These are phyloP conservation scores for Botrytis byssoidea DNA, from an alignment of 2,329 filamentous ascomycete species.

Conservation along the genomic window DNA sequence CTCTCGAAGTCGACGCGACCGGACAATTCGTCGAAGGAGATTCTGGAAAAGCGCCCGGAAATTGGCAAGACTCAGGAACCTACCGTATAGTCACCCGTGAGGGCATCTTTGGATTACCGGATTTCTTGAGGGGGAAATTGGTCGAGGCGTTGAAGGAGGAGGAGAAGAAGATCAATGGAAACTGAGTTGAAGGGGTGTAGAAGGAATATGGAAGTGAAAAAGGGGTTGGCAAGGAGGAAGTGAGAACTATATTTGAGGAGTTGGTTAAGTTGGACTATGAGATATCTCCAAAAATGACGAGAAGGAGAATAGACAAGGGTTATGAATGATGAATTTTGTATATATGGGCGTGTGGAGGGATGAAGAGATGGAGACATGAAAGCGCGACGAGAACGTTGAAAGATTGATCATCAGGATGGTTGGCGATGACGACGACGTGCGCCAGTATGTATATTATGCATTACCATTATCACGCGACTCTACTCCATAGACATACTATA, in stretches of 20 bases:
- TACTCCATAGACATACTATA: background rate
- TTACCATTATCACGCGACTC: background rate
- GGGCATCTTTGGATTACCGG: conserved; percentile 58
- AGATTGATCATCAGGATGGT: background rate
- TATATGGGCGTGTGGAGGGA: background rate
- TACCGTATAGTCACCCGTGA: conserved; percentile 64
- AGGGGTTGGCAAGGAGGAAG: too few species aligned
- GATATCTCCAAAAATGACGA: background rate
- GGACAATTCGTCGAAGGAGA: conserved; percentile 48
- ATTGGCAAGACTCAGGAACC: conserved; percentile 59
- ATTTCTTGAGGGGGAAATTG: conserved; percentile 55
- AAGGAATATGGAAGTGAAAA: background rate
- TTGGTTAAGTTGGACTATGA: background rate
- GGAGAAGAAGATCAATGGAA: conserved; percentile 40
- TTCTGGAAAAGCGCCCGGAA: conserved; percentile 40
- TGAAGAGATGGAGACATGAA: background rate
- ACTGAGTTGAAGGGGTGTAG: conserved; percentile 24
- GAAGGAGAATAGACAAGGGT: background rate
- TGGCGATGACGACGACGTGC: background rate
- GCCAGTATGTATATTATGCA: conserved; percentile 4
- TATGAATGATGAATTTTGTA: background rate
- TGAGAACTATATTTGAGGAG: background rate
- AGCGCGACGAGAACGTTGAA: background rate
- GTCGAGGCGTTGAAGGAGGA: conserved; percentile 53
- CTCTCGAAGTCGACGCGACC: conserved; percentile 59